Conservation (phyloP, 2,329 filamentous ascomycete genomes). For the Alternaria atra region DNA sequence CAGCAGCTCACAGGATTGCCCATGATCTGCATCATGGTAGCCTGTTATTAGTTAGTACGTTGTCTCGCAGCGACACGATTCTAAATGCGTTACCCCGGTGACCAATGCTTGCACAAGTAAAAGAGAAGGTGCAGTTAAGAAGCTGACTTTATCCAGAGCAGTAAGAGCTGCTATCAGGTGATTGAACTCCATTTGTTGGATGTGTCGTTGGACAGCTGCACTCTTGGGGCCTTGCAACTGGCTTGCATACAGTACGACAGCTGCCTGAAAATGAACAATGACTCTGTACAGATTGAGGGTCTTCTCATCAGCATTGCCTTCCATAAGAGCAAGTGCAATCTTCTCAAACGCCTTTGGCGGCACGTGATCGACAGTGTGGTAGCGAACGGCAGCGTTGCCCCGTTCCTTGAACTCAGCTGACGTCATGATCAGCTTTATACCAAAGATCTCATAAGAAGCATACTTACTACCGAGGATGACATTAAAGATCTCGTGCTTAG, state of each 20-base stretch:
- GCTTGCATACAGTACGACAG: conserved; percentile 34
- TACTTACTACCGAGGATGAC: conserved; percentile 38
- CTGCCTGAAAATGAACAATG: conserved; percentile 44
- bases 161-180: conserved; percentile 43
- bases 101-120: conserved; percentile 43
- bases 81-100: conserved; percentile 34
- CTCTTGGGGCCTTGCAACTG: conserved; percentile 36
- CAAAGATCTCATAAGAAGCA: neutral
- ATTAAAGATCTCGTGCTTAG: conserved; percentile 37
- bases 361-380: conserved; percentile 42
- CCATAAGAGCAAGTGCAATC: conserved; percentile 41
- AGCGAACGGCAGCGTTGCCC: conserved; percentile 26
- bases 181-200: conserved; percentile 38
- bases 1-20: conserved; percentile 46
- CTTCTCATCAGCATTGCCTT: conserved; percentile 38
- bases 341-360: conserved; percentile 40
- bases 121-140: conserved; percentile 39
- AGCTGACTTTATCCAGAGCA: conserved; percentile 40
- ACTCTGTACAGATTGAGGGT: conserved; percentile 44
- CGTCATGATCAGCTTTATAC: neutral
- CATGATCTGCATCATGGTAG: conserved; percentile 45
- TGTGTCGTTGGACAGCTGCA: conserved; percentile 32
- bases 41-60: conserved; percentile 21
- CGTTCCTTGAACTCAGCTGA: conserved; percentile 30
- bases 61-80: neutral